Conservation (phyloP, 2,329 filamentous ascomycete genomes). For the Cercospora berteroae region DNA sequence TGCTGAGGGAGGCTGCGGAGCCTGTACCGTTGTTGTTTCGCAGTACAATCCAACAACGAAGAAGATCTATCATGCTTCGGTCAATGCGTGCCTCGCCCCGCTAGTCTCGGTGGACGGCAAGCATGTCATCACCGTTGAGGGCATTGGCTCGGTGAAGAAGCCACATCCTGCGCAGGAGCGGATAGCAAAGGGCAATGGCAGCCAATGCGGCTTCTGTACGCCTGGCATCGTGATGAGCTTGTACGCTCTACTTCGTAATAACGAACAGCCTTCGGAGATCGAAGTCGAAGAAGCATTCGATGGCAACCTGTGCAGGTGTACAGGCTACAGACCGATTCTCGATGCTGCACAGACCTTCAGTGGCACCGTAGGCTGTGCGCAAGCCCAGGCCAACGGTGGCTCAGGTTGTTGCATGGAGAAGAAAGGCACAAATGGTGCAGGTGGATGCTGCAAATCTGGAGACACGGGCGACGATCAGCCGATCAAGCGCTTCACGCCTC, state of each 20-base stretch:
- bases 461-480: constrained; percentile 44
- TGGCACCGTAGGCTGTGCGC: constrained; percentile 54
- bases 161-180: constrained; percentile 90
- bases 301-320: constrained; percentile 92
- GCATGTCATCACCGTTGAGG: constrained; percentile 96
- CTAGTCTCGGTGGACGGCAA: constrained; percentile 93
- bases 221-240: constrained; percentile 97
- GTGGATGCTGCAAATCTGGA: constrained; percentile 58
- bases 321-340: constrained; percentile 88
- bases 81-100: constrained; percentile 93
- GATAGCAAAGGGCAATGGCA: constrained; percentile 86
- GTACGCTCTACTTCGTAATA: constrained; percentile 88
- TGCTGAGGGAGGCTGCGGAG: constrained; percentile 93
- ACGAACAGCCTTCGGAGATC: constrained; percentile 70
- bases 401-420: constrained; percentile 70
- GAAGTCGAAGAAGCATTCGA: constrained; percentile 96
- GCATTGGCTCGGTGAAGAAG: constrained; percentile 81
- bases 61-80: constrained; percentile 90
- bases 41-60: constrained; percentile 91
- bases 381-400: constrained; percentile 57
- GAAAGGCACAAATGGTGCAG: constrained; percentile 42
- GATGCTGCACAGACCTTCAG: constrained; percentile 92
- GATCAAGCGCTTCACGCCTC: constrained; percentile 70
- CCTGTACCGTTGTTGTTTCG: constrained; percentile 91
- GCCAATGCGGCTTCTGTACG: constrained; percentile 93